Percentiles rank a stretch among this genome's conserved stretches.
These are phyloP conservation scores for Dactylorhiza incarnata DNA, from an alignment of 106 monocot species.

Conservation along the genomic window DNA sequence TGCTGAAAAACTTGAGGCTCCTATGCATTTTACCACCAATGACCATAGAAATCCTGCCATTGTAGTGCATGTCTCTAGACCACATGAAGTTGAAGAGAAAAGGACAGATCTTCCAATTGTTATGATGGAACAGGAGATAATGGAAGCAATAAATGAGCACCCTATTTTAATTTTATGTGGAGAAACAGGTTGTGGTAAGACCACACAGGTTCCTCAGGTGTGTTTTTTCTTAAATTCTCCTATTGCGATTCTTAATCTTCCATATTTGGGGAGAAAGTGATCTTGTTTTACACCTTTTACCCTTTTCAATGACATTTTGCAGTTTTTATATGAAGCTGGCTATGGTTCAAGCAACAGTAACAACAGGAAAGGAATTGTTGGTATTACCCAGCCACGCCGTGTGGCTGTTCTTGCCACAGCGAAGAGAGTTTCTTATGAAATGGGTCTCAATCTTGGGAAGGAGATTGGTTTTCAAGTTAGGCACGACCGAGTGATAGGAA, in stretches of 20 bases:
- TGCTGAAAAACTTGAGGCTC: neutral
- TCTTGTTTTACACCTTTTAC: neutral
- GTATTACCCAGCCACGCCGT: slow-evolving; percentile 87
- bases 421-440: slow-evolving; percentile 78
- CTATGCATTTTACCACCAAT: slow-evolving; percentile 4
- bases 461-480: slow-evolving; percentile 97
- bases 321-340: slow-evolving; percentile 98
- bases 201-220: slow-evolving; percentile 99
- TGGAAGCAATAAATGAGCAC: slow-evolving; percentile 93
- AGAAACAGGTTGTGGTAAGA: slow-evolving; percentile 99
- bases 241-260: neutral
- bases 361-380: slow-evolving; percentile 72
- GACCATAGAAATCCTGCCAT: slow-evolving; percentile 20
- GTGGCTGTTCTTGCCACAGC: slow-evolving; percentile 96
- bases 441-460: slow-evolving; percentile 65
- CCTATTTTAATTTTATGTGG: slow-evolving; percentile 85
- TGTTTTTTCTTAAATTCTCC: neutral
- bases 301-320: slow-evolving; percentile 9
- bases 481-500: slow-evolving; percentile 83
- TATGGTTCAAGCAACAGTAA: slow-evolving; percentile 48
- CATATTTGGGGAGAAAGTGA: neutral
- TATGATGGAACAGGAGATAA: slow-evolving; percentile 99
- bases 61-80: slow-evolving; percentile 72
- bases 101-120: slow-evolving; percentile 83
- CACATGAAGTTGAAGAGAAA: slow-evolving; percentile 58